phyloP scores from a whole-genome alignment of 208 protist genomes.

The Trypanosoma melophagium region DNA sequence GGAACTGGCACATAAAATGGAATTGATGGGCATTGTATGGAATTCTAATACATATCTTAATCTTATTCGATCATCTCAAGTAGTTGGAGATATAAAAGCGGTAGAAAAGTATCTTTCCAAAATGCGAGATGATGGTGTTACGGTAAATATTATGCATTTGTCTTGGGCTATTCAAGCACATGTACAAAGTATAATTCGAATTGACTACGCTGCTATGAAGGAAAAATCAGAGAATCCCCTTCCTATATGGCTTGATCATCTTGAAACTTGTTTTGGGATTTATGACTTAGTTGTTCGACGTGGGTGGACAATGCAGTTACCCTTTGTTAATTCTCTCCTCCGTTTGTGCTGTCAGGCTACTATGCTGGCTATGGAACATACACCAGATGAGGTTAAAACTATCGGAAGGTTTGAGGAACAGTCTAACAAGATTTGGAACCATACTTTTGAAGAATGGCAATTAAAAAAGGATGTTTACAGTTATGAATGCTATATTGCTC shows the following conservation, averaged over 20 bases:
- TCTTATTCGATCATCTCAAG: conserved; percentile 78
- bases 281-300: conserved; percentile 79
- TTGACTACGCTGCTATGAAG: conserved; percentile 72
- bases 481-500: conserved; percentile 89
- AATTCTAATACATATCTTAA: conserved; percentile 82
- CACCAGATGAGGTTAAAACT: conserved; percentile 43
- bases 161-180: conserved; percentile 82
- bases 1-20: conserved; percentile 88
- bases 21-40: conserved; percentile 88
- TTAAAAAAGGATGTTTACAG: conserved; percentile 82
- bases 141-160: conserved; percentile 64
- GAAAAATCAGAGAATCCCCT: conserved; percentile 47
- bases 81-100: conserved; percentile 75
- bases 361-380: conserved; percentile 80
- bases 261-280: conserved; percentile 83
- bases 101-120: conserved; percentile 74
- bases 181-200: conserved; percentile 66
- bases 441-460: conserved; percentile 83
- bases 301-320: conserved; percentile 73
- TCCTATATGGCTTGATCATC: conserved; percentile 59
- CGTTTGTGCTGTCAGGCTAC: conserved; percentile 79
- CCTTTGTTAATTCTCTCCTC: conserved; percentile 84
- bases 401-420: conserved; percentile 78
- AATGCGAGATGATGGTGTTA: conserved; percentile 83
- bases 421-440: conserved; percentile 74